Percentiles rank a stretch among this genome's conserved stretches.
Evolutionary conservation across 2,329 filamentous ascomycete genomes (phyloP).

Genomic region (Aspergillus sp.): DNA sequence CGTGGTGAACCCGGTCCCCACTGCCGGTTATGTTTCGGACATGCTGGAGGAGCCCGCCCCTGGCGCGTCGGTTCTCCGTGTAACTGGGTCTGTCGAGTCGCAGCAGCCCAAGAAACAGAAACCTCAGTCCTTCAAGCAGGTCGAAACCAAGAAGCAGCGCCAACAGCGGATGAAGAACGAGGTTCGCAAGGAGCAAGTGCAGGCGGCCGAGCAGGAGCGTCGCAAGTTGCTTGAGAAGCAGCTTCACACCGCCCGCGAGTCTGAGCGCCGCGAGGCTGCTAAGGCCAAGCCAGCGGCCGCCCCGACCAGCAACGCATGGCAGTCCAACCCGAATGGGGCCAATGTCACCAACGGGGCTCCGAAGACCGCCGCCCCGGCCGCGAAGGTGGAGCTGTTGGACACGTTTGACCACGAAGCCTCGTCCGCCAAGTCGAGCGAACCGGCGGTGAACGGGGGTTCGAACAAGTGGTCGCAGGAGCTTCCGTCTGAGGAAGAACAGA

Average conservation of each 20-base stretch:
- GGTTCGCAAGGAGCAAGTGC: conserved; percentile 63
- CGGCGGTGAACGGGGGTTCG: conserved; percentile 11
- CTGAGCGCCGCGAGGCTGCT: conserved; percentile 68
- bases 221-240: conserved; percentile 73
- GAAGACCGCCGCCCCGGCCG: conserved; percentile 8
- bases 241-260: conserved; percentile 68
- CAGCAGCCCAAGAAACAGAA: conserved; percentile 51
- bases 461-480: conserved; percentile 42
- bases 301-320: conserved; percentile 46
- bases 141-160: conserved; percentile 88
- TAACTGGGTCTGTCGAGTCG: conserved; percentile 59
- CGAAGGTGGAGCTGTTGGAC: conserved; percentile 31
- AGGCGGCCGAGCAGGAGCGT: conserved; percentile 71
- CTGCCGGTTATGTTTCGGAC: conserved; percentile 66
- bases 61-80: conserved; percentile 66
- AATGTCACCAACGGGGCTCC: conserved; percentile 17
- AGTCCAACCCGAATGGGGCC: conserved; percentile 27
- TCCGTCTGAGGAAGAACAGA: conserved; percentile 54
- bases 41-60: conserved; percentile 72
- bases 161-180: conserved; percentile 88
- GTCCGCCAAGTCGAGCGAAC: conserved; percentile 5
- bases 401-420: conserved; percentile 31
- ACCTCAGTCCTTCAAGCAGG: conserved; percentile 53
- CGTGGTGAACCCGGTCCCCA: conserved; percentile 37
- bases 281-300: conserved; percentile 38